These are phyloP conservation scores for Aspergillus quadricinctus DNA, from an alignment of 2,329 filamentous ascomycete genomes.

Conservation along the genomic window DNA sequence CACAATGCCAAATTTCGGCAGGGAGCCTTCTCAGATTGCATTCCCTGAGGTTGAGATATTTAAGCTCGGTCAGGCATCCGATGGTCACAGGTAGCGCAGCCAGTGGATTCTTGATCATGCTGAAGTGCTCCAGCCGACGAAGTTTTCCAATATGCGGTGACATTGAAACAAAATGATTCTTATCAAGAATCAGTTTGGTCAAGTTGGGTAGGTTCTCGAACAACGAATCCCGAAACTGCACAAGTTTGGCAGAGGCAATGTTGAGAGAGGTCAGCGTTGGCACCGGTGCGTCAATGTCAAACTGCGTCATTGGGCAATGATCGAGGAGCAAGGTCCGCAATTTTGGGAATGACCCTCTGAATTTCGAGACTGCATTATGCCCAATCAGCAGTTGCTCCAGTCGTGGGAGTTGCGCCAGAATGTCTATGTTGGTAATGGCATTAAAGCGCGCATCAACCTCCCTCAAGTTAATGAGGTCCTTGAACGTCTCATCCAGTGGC, in stretches of 20 bases:
- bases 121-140: conserved; percentile 80
- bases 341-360: conserved; percentile 81
- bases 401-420: conserved; percentile 76
- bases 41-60: conserved; percentile 80
- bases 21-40: conserved; percentile 90
- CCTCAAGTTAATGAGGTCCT: conserved; percentile 68
- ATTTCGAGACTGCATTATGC: conserved; percentile 88
- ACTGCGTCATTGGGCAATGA: conserved; percentile 91
- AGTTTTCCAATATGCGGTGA: conserved; percentile 81
- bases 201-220: conserved; percentile 85
- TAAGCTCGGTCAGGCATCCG: conserved; percentile 78
- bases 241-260: conserved; percentile 83
- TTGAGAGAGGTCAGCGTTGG: conserved; percentile 83
- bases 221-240: conserved; percentile 78
- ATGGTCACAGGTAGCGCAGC: conserved; percentile 81
- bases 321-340: conserved; percentile 84
- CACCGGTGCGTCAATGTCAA: conserved; percentile 72
- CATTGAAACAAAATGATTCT: conserved; percentile 91
- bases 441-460: conserved; percentile 97
- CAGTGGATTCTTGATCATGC: conserved; percentile 86
- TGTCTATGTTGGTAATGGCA: conserved; percentile 78
- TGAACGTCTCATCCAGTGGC: conserved; percentile 68
- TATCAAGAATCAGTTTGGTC: conserved; percentile 83
- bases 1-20: conserved; percentile 93
- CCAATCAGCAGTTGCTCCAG: conserved; percentile 85